Evolutionary conservation across 257 asterid genomes (phyloP).

Genomic region (Nicotiana otophora): DNA sequence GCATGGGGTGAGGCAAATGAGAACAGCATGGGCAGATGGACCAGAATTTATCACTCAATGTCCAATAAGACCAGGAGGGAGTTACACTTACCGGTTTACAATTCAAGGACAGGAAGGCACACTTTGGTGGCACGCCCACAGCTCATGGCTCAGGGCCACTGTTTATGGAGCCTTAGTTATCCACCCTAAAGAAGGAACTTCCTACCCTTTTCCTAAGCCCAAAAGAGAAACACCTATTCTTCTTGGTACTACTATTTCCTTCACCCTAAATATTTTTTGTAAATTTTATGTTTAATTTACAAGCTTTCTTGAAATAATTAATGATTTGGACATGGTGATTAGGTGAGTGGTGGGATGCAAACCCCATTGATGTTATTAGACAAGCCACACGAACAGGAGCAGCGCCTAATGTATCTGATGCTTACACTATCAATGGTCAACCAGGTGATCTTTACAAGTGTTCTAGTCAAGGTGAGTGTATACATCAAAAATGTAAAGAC

Average conservation of each 20-base stretch:
- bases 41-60: slow-evolving; percentile 87
- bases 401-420: slow-evolving; percentile 68
- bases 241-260: slow-evolving; percentile 42
- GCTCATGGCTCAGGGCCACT: slow-evolving; percentile 95
- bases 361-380: slow-evolving; percentile 72
- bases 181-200: slow-evolving; percentile 57
- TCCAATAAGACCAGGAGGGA: slow-evolving; percentile 75
- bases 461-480: slow-evolving; percentile 50
- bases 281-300: not conserved
- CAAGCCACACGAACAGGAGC: slow-evolving; percentile 78
- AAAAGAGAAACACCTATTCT: slow-evolving; percentile 60
- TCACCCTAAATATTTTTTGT: not conserved
- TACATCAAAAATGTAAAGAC: not conserved
- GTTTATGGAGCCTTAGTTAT: slow-evolving; percentile 77
- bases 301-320: not conserved
- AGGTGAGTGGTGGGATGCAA: slow-evolving; percentile 98
- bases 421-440: slow-evolving; percentile 90
- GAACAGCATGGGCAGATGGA: slow-evolving; percentile 89
- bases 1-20: slow-evolving; percentile 84
- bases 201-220: slow-evolving; percentile 80
- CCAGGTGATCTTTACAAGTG: slow-evolving; percentile 93
- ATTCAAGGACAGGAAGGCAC: slow-evolving; percentile 93
- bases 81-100: slow-evolving; percentile 69
- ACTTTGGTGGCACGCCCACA: slow-evolving; percentile 97
- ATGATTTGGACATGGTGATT: slow-evolving; percentile 17